phyloP scores from a whole-genome alignment of 768 basidiomycete species.

The Crepidotus variabilis region DNA sequence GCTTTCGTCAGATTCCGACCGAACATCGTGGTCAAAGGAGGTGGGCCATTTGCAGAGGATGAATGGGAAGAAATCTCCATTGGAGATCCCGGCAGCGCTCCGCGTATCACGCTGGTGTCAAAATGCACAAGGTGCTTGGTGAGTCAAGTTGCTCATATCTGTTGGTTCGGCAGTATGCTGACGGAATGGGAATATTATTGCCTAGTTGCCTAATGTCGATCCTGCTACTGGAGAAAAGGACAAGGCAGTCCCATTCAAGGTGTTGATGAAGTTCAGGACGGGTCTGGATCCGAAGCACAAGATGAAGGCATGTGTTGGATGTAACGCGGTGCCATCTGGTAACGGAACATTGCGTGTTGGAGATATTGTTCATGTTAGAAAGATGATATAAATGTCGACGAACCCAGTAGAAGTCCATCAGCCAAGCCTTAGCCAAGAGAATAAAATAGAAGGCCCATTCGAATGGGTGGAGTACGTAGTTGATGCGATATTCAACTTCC shows the following conservation, averaged over 20 bases:
- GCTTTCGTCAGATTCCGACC: conserved; percentile 58
- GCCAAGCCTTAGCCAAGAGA: not conserved
- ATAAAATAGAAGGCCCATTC: too few species aligned
- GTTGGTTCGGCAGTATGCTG: not conserved
- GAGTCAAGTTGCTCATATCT: conserved; percentile 23
- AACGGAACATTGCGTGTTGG: conserved; percentile 57
- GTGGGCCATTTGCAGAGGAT: conserved; percentile 70
- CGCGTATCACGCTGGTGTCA: conserved; percentile 55
- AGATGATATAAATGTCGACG: conserved; percentile 23
- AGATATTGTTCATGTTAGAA: conserved; percentile 50
- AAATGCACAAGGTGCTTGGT: conserved; percentile 74
- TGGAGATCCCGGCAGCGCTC: conserved; percentile 32
- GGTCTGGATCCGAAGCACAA: conserved; percentile 48
- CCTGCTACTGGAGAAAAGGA: conserved; percentile 63
- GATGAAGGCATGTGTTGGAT: conserved; percentile 61
- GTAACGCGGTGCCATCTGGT: conserved; percentile 52
- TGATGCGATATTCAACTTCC: not conserved
- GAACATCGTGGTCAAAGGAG: conserved; percentile 69
- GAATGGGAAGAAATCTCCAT: conserved; percentile 59
- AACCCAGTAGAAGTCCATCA: not conserved
- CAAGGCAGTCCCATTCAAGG: conserved; percentile 71
- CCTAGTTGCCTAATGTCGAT: conserved; percentile 70
- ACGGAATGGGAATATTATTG: not conserved
- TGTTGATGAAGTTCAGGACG: conserved; percentile 67
- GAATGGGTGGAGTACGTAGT: not conserved